Evolutionary conservation across 306 rosid species (phyloP).

Genomic region (Potentilla sterilis): DNA sequence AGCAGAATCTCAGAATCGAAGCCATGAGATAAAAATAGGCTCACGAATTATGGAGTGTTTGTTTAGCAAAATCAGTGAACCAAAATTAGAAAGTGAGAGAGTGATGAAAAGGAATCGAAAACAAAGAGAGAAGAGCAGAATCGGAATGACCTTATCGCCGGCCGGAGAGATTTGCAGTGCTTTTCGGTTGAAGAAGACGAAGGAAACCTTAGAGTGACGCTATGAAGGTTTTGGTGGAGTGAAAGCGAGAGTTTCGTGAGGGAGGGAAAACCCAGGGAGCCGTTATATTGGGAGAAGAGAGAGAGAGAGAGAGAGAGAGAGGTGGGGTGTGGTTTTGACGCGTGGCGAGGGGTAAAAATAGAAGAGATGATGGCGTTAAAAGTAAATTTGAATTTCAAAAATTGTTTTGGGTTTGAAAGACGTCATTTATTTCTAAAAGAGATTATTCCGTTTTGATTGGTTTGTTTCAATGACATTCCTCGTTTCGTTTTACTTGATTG

Average conservation of each 20-base stretch:
- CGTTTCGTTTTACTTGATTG: too few species aligned
- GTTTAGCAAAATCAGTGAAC: background rate
- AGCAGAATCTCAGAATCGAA: background rate
- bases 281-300: conserved; percentile 35
- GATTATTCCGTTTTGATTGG: too few species aligned
- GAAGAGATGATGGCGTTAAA: background rate
- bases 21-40: background rate
- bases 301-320: background rate
- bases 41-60: background rate
- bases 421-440: background rate
- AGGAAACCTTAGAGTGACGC: conserved; percentile 13
- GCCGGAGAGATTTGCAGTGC: background rate
- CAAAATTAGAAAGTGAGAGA: background rate
- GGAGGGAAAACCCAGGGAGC: conserved; percentile 12
- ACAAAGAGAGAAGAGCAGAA: background rate
- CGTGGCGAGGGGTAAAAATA: conserved; percentile 10
- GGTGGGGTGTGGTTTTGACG: conserved; percentile 15
- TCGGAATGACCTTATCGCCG: background rate
- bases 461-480: too few species aligned
- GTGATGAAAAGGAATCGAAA: background rate
- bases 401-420: background rate
- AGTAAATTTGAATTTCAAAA: background rate
- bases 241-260: conserved; percentile 27
- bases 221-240: background rate
- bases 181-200: background rate